A percentile compares a stretch with the other conserved stretches of the same genome.
These are phyloP conservation scores for Trichoderma arundinaceum DNA, from an alignment of 2,329 filamentous ascomycete genomes.

Conservation along the genomic window DNA sequence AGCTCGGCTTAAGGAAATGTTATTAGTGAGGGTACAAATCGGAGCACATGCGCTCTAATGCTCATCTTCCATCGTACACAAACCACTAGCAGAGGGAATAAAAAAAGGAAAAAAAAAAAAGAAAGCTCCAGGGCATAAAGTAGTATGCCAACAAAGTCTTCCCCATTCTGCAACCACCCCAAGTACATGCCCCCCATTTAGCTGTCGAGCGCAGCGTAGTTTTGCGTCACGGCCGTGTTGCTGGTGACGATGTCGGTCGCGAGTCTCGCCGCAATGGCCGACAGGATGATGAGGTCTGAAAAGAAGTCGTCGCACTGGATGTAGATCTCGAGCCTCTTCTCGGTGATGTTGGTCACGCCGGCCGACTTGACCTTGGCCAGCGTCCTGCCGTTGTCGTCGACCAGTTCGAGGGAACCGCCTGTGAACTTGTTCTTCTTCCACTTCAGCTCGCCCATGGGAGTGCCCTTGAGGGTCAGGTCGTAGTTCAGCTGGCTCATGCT, in stretches of 20 bases:
- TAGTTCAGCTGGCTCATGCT: constrained; percentile 33
- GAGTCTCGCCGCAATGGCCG: constrained; percentile 6
- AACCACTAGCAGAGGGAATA: neutral
- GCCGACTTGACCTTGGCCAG: constrained; percentile 36
- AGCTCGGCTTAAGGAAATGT: neutral
- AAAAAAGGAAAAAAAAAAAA: neutral
- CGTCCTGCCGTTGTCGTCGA: constrained; percentile 34
- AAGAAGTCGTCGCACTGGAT: constrained; percentile 37
- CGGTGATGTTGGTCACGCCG: constrained; percentile 23
- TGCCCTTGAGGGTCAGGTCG: constrained; percentile 33
- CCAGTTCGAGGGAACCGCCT: constrained; percentile 32
- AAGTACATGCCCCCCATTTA: too few species aligned
- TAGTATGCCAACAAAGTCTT: too few species aligned
- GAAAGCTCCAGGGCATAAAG: neutral
- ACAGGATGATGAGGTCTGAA: constrained; percentile 35
- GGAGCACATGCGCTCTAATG: neutral
- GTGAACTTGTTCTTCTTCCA: constrained; percentile 38
- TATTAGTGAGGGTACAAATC: too few species aligned
- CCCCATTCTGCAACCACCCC: too few species aligned
- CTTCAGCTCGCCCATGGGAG: constrained; percentile 37
- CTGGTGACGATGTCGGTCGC: constrained; percentile 1
- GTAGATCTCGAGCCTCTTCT: constrained; percentile 36
- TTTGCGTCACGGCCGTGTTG: neutral
- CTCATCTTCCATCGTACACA: neutral
- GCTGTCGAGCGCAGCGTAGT: too few species aligned